Evolutionary conservation across 1,284 basidiomycete genomes (phyloP).

Genomic region (Leccinum fallax): DNA sequence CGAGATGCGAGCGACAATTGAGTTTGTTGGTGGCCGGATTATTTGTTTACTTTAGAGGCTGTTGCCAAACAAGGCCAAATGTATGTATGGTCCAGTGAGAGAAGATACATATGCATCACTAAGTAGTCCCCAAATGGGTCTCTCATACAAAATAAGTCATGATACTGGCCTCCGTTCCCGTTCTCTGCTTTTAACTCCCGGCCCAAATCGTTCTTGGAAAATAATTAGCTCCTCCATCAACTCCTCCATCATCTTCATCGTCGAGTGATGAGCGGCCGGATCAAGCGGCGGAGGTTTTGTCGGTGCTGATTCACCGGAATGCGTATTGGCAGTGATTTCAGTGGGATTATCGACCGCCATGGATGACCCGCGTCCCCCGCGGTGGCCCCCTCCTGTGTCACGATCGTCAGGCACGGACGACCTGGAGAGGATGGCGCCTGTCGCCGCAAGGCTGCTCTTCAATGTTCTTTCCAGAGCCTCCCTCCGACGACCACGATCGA

Average conservation of each 20-base stretch:
- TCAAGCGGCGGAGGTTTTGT: constrained; percentile 12
- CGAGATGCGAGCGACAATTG: background rate
- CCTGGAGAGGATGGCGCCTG: constrained; percentile 7
- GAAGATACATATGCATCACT: constrained; percentile 1
- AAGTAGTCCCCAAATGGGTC: constrained; percentile 1
- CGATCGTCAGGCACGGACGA: constrained; percentile 17
- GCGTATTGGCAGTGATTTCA: constrained; percentile 6
- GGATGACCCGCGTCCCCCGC: constrained; percentile 23
- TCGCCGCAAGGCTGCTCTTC: constrained; percentile 35
- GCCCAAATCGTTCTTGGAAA: constrained; percentile 86
- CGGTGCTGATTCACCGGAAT: constrained; percentile 9
- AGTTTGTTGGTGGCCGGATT: background rate
- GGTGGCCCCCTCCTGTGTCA: constrained; percentile 16
- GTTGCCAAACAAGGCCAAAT: constrained; percentile 34
- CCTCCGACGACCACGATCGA: constrained; percentile 69
- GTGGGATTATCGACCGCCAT: constrained; percentile 28
- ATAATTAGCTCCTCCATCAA: constrained; percentile 83
- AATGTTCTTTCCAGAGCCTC: constrained; percentile 64
- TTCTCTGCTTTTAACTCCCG: constrained; percentile 58
- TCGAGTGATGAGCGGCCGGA: constrained; percentile 36
- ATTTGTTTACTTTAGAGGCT: constrained; percentile 31
- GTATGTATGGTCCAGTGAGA: constrained; percentile 3
- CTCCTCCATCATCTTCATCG: constrained; percentile 85
- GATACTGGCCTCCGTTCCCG: constrained; percentile 48
- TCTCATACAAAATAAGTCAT: constrained; percentile 32